Evolutionary conservation across 2,329 filamentous ascomycete genomes (phyloP).

Genomic region (Paecilomyces sp.): DNA sequence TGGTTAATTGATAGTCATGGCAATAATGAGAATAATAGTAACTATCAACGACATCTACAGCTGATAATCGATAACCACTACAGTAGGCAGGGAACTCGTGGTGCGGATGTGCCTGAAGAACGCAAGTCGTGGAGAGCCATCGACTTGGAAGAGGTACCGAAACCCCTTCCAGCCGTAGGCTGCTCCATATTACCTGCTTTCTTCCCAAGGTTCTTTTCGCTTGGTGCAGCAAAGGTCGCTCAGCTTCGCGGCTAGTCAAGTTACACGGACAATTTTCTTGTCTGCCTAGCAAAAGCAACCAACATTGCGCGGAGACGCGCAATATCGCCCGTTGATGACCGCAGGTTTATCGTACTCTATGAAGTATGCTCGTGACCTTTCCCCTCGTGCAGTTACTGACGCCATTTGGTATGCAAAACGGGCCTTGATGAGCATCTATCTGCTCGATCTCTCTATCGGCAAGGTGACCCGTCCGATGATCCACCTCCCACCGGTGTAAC

Average conservation of each 20-base stretch:
- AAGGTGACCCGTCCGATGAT: background rate
- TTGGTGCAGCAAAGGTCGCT: constrained; percentile 25
- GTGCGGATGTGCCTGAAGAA: background rate
- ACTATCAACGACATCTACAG: background rate
- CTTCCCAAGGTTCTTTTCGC: constrained; percentile 3
- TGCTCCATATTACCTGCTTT: background rate
- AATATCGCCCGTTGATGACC: no score
- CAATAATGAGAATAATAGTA: background rate
- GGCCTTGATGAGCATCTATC: background rate
- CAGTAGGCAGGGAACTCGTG: background rate
- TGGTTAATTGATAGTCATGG: background rate
- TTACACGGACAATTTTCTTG: no score
- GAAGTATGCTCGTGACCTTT: background rate
- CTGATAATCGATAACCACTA: background rate
- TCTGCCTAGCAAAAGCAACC: no score
- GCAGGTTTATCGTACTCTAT: no score
- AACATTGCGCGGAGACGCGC: no score
- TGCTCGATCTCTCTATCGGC: background rate
- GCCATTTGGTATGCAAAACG: background rate
- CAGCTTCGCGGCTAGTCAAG: no score
- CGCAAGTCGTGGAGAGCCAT: background rate
- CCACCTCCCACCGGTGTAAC: background rate
- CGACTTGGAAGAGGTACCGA: background rate
- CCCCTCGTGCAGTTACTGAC: background rate
- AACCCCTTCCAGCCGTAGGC: background rate